Conservation (phyloP, 2,329 filamentous ascomycete species). For the Trichoderma sp. region DNA sequence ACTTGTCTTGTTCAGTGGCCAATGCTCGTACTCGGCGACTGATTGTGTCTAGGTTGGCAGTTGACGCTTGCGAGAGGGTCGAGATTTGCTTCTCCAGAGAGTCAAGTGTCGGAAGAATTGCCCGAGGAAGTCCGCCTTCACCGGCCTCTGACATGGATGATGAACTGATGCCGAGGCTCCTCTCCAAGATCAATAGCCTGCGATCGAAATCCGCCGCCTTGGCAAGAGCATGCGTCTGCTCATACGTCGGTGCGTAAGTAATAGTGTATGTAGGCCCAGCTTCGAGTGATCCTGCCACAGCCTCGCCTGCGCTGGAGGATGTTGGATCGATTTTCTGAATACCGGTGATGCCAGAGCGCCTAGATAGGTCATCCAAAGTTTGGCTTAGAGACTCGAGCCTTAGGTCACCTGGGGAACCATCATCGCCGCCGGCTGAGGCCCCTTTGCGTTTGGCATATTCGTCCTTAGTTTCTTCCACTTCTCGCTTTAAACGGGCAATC, state of each 20-base stretch:
- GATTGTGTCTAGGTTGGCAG: slow-evolving; percentile 69
- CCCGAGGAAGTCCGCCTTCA: slow-evolving; percentile 55
- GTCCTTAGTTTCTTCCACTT: slow-evolving; percentile 71
- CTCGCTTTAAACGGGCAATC: slow-evolving; percentile 77
- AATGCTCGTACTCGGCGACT: slow-evolving; percentile 68
- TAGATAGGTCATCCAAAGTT: slow-evolving; percentile 65
- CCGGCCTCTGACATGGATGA: slow-evolving; percentile 63
- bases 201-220: slow-evolving; percentile 87
- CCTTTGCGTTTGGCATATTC: slow-evolving; percentile 57
- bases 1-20: slow-evolving; percentile 67
- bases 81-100: slow-evolving; percentile 77
- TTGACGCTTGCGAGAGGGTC: slow-evolving; percentile 70
- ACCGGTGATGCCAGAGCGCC: slow-evolving; percentile 26
- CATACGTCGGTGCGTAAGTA: slow-evolving; percentile 62
- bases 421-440: slow-evolving; percentile 45
- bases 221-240: slow-evolving; percentile 68
- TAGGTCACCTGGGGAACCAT: slow-evolving; percentile 39
- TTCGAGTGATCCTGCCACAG: neutral
- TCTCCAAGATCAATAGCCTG: slow-evolving; percentile 75
- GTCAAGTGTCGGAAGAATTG: slow-evolving; percentile 80
- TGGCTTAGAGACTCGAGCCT: slow-evolving; percentile 65
- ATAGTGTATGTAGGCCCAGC: slow-evolving; percentile 57
- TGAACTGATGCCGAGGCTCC: slow-evolving; percentile 73
- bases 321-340: slow-evolving; percentile 20
- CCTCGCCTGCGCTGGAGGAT: slow-evolving; percentile 26